A percentile compares a stretch with the other conserved stretches of the same genome.
Evolutionary conservation across 495 filamentous ascomycete species (phyloP).

Genomic region (Emericellopsis terricola): DNA sequence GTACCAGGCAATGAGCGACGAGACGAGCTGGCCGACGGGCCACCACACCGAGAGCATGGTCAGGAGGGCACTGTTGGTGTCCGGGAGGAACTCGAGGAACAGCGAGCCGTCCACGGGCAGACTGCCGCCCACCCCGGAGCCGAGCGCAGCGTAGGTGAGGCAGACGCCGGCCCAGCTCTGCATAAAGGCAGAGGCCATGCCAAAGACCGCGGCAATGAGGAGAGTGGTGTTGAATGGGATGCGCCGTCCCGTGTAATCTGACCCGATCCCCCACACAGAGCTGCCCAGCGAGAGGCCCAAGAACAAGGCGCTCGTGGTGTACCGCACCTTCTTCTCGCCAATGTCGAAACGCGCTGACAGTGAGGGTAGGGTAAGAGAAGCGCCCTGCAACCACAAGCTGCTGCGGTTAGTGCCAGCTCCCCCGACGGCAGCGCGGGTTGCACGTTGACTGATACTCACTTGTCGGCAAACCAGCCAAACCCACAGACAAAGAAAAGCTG

Average conservation of each 20-base stretch:
- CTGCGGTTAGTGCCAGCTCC: background rate
- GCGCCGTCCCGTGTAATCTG: slow-evolving; percentile 46
- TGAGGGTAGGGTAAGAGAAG: slow-evolving; percentile 58
- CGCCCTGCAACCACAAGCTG: slow-evolving; percentile 42
- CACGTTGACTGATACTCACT: slow-evolving; percentile 16
- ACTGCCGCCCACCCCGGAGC: slow-evolving; percentile 47
- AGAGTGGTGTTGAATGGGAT: slow-evolving; percentile 64
- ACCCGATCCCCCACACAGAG: slow-evolving; percentile 66
- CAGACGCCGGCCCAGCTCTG: slow-evolving; percentile 51
- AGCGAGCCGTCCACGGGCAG: slow-evolving; percentile 64
- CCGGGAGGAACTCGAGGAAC: slow-evolving; percentile 68
- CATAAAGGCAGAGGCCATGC: slow-evolving; percentile 47
- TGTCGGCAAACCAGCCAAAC: slow-evolving; percentile 54
- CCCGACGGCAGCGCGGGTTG: background rate
- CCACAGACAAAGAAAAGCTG: slow-evolving; percentile 66
- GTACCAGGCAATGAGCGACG: slow-evolving; percentile 62
- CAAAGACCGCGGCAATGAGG: slow-evolving; percentile 56
- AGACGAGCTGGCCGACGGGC: slow-evolving; percentile 57
- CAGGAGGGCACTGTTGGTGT: slow-evolving; percentile 54
- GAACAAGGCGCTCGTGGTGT: slow-evolving; percentile 32
- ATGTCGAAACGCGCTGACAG: slow-evolving; percentile 47
- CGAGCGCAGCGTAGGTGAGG: slow-evolving; percentile 25
- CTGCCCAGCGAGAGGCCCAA: slow-evolving; percentile 54
- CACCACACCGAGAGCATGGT: slow-evolving; percentile 67
- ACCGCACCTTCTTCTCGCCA: slow-evolving; percentile 30